A percentile compares a stretch with the other conserved stretches of the same genome.
Conservation (phyloP, 139 green algal species). For the Klebsormidium nitens region DNA sequence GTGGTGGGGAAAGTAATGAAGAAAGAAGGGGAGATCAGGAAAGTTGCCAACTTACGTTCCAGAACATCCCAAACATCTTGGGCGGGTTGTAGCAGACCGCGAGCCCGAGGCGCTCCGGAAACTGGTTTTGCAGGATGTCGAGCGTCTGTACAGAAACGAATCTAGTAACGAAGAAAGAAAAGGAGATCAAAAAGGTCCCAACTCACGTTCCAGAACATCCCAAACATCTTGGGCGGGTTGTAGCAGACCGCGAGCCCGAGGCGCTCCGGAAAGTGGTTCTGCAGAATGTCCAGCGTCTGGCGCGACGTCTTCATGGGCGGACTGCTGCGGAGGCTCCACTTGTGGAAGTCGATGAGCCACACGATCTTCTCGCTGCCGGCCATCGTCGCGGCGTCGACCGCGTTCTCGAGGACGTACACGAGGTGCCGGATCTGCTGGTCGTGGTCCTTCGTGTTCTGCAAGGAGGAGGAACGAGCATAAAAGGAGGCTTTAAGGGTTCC, state of each 20-base stretch:
- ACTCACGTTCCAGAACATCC: conserved; percentile 46
- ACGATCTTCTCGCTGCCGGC: conserved; percentile 33
- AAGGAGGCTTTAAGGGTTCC: too few species aligned
- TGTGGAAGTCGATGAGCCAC: conserved; percentile 49
- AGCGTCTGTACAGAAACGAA: neutral
- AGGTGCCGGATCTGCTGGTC: conserved; percentile 44
- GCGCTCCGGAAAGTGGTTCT: conserved; percentile 55
- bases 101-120: neutral
- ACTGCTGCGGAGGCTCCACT: conserved; percentile 42
- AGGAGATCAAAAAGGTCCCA: neutral
- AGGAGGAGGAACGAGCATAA: neutral
- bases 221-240: conserved; percentile 50
- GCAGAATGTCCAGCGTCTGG: conserved; percentile 53
- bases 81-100: neutral
- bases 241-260: conserved; percentile 43
- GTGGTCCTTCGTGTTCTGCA: conserved; percentile 48
- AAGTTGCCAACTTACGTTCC: neutral
- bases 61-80: neutral
- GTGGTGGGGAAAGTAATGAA: neutral
- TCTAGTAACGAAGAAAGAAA: conserved; percentile 13
- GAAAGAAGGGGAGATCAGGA: neutral
- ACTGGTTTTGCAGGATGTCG: neutral
- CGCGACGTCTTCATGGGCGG: conserved; percentile 48
- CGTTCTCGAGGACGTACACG: conserved; percentile 50
- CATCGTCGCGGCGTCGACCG: conserved; percentile 6